A percentile compares a stretch with the other conserved stretches of the same genome.
Conservation (phyloP, 306 rosid species). For the Medicago truncatula region MtrunA17r5.0-ANR NC_053042.1:16242001-16242500, state of each 20-base stretch:
- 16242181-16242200: too few relatives aligned
- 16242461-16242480: background rate
- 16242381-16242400: constrained; percentile 93
- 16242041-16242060: too few relatives aligned
- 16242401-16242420: constrained; percentile 95
- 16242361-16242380: constrained; percentile 95
- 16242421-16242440: constrained; percentile 93
- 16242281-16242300: too few relatives aligned
- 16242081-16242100: too few relatives aligned
- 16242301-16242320: constrained; percentile 21
- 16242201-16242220: too few relatives aligned
- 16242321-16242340: constrained; percentile 2
- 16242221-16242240: too few relatives aligned
- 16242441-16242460: constrained; percentile 30
- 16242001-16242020: too few relatives aligned
- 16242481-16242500: constrained; percentile 47
- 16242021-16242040: too few relatives aligned
- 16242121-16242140: background rate
- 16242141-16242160: constrained; percentile 21
- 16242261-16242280: too few relatives aligned
- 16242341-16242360: constrained; percentile 54
- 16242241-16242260: too few relatives aligned
- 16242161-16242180: constrained; percentile 7
- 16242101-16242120: too few relatives aligned
- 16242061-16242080: too few relatives aligned